phyloP scores from a whole-genome alignment of 352 stramenopile species.

The Phytophthora podocarpi region DNA sequence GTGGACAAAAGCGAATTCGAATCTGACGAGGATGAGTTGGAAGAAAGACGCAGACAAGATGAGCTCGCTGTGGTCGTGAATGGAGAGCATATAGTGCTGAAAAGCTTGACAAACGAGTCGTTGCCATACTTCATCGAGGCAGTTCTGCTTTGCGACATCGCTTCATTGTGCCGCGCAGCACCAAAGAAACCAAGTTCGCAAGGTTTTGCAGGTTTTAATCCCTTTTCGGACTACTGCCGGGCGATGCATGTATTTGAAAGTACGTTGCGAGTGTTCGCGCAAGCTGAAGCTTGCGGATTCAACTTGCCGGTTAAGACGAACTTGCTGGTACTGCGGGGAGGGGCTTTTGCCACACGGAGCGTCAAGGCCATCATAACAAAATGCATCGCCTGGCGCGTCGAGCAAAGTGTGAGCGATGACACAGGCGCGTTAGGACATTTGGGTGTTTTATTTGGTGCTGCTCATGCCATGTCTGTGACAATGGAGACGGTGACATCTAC shows the following conservation, averaged over 20 bases:
- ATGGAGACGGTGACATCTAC: constrained; percentile 48
- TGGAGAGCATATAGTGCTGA: constrained; percentile 68
- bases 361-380: constrained; percentile 41
- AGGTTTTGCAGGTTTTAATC: constrained; percentile 21
- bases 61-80: constrained; percentile 38
- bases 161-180: constrained; percentile 47
- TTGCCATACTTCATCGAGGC: constrained; percentile 66
- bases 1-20: constrained; percentile 30
- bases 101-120: constrained; percentile 67
- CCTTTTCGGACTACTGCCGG: constrained; percentile 50
- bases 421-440: constrained; percentile 51
- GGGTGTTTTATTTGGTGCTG: constrained; percentile 44
- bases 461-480: constrained; percentile 31
- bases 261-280: constrained; percentile 48
- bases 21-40: constrained; percentile 33
- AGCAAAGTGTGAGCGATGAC: constrained; percentile 37
- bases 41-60: constrained; percentile 31
- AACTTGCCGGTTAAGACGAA: constrained; percentile 63
- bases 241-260: constrained; percentile 50
- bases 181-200: constrained; percentile 30
- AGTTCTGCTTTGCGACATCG: constrained; percentile 54
- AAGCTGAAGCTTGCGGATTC: constrained; percentile 57
- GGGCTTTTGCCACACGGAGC: constrained; percentile 43
- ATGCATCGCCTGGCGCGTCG: constrained; percentile 53
- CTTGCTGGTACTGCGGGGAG: constrained; percentile 44